Conservation (phyloP, 352 stramenopile genomes). For the Phytophthora meadii region DNA sequence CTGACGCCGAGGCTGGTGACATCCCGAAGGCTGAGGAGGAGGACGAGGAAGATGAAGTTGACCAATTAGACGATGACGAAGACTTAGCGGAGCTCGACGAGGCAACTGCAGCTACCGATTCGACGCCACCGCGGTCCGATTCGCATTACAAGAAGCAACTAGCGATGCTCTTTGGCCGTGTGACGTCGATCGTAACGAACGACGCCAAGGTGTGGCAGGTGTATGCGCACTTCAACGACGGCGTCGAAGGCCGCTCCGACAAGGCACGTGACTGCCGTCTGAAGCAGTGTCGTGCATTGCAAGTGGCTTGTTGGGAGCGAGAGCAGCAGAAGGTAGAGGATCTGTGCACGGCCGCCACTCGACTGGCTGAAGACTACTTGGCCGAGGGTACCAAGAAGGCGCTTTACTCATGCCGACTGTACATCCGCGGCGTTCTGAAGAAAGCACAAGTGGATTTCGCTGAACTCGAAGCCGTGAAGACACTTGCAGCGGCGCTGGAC, state of each 20-base stretch:
- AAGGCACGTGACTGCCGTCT: conserved; percentile 83
- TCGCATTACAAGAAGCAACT: conserved; percentile 78
- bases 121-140: conserved; percentile 59
- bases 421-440: conserved; percentile 79
- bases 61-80: conserved; percentile 47
- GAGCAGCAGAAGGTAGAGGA: conserved; percentile 62
- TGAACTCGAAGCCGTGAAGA: conserved; percentile 51
- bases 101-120: conserved; percentile 46
- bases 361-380: conserved; percentile 72
- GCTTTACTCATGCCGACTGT: conserved; percentile 77
- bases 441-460: conserved; percentile 81
- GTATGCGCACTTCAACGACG: conserved; percentile 85
- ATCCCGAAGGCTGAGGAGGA: conserved; percentile 31
- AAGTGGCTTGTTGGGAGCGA: conserved; percentile 76
- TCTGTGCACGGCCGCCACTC: conserved; percentile 61
- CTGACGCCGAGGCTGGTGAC: conserved; percentile 27
- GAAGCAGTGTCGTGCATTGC: conserved; percentile 79
- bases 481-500: conserved; percentile 56
- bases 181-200: conserved; percentile 82
- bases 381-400: conserved; percentile 78
- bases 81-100: conserved; percentile 65
- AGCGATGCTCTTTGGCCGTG: conserved; percentile 76
- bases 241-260: conserved; percentile 53
- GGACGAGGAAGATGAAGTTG: conserved; percentile 35
- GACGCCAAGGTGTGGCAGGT: conserved; percentile 85